These are phyloP conservation scores for Beauveria sp. DNA, from an alignment of 2,329 filamentous ascomycete genomes.

Conservation along the genomic window DNA sequence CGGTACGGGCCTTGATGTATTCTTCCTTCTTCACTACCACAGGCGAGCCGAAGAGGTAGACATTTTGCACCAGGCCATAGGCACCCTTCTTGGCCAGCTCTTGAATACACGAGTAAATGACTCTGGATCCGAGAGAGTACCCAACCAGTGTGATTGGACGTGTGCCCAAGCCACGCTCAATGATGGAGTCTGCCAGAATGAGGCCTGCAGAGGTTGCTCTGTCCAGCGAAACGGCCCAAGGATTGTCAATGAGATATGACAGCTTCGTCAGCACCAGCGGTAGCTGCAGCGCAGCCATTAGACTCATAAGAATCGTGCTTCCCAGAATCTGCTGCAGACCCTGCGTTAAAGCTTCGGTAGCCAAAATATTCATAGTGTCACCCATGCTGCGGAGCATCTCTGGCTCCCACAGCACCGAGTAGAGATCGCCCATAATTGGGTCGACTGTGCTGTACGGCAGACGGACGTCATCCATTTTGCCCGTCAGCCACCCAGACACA, in stretches of 20 bases:
- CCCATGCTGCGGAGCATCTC: constrained; percentile 98
- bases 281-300: constrained; percentile 92
- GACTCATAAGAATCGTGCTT: constrained; percentile 74
- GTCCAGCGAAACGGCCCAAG: constrained; percentile 93
- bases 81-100: constrained; percentile 81
- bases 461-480: constrained; percentile 93
- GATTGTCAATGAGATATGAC: constrained; percentile 94
- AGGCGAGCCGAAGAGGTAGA: constrained; percentile 89
- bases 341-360: constrained; percentile 95
- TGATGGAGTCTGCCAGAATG: constrained; percentile 88
- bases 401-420: constrained; percentile 94
- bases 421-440: constrained; percentile 95
- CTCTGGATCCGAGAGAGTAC: constrained; percentile 84
- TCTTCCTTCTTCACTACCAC: constrained; percentile 89
- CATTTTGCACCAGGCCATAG: constrained; percentile 84
- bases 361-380: constrained; percentile 96
- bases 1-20: constrained; percentile 69
- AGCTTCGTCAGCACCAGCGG: constrained; percentile 89
- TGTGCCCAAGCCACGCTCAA: constrained; percentile 84
- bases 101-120: constrained; percentile 85
- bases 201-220: constrained; percentile 81
- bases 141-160: constrained; percentile 88
- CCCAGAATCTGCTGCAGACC: constrained; percentile 92
- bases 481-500: constrained; percentile 96
- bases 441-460: constrained; percentile 94